Percentiles rank a stretch among this genome's conserved stretches.
Evolutionary conservation across 768 basidiomycete species (phyloP).

Genomic region (Suillus decipiens): DNA sequence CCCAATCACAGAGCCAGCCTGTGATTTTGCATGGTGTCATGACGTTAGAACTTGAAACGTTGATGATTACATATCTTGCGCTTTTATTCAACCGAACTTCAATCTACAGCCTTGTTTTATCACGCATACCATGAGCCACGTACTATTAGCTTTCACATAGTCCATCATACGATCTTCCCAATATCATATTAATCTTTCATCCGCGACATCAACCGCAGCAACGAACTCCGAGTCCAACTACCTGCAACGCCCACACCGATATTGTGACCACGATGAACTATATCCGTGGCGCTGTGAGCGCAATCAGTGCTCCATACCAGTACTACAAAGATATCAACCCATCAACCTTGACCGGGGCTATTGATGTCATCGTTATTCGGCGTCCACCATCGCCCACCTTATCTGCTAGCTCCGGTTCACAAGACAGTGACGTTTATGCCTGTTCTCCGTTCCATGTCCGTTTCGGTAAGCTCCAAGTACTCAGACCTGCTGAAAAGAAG

Average conservation of each 20-base stretch:
- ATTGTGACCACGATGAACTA: conserved; percentile 68
- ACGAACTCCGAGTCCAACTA: not conserved
- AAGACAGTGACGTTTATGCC: conserved; percentile 62
- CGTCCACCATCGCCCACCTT: conserved; percentile 39
- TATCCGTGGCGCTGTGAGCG: conserved; percentile 81
- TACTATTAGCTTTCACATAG: conserved; percentile 3
- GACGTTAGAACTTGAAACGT: not conserved
- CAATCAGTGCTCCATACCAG: conserved; percentile 84
- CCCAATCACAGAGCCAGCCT: not conserved
- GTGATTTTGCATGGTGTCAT: not conserved
- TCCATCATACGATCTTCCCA: not conserved
- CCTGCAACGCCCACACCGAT: not conserved
- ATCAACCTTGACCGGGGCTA: conserved; percentile 94
- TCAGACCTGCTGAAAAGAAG: conserved; percentile 93
- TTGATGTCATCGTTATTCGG: conserved; percentile 96
- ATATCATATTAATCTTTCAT: not conserved
- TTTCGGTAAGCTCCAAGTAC: conserved; percentile 96
- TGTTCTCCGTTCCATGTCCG: conserved; percentile 98
- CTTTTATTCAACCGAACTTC: conserved; percentile 3
- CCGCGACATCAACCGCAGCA: not conserved
- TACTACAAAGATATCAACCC: conserved; percentile 96
- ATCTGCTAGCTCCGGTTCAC: conserved; percentile 27
- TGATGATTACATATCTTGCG: not conserved
- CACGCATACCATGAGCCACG: conserved; percentile 6
- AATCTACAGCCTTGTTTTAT: not conserved